phyloP scores from a whole-genome alignment of 805 yeast genomes.

The Candida krabiensis region DNA sequence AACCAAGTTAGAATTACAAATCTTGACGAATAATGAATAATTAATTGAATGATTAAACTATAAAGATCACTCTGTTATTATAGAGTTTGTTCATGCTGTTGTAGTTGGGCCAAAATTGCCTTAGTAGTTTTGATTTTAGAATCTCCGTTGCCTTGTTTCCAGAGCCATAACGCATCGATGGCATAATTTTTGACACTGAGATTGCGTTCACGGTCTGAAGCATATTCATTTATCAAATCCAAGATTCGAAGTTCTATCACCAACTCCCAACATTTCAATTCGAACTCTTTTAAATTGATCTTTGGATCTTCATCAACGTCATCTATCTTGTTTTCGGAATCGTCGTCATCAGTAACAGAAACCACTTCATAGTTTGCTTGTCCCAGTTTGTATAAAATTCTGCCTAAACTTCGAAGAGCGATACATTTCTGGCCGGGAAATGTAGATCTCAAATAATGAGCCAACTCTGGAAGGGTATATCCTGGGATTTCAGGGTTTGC shows the following conservation, averaged over 20 bases:
- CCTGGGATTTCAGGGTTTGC: constrained; percentile 90
- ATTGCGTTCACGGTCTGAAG: constrained; percentile 61
- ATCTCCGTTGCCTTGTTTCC: constrained; percentile 60
- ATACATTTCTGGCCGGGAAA: constrained; percentile 84
- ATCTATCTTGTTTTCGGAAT: constrained; percentile 12
- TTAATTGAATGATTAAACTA: background rate
- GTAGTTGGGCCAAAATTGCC: constrained; percentile 2
- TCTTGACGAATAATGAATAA: constrained; percentile 15
- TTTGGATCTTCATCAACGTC: constrained; percentile 36
- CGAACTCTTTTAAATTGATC: constrained; percentile 43
- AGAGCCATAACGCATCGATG: constrained; percentile 86
- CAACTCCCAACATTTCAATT: constrained; percentile 66
- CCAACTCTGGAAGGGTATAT: constrained; percentile 80
- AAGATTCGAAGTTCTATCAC: constrained; percentile 61
- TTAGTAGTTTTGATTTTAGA: constrained; percentile 22
- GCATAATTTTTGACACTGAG: constrained; percentile 81
- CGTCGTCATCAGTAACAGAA: constrained; percentile 29
- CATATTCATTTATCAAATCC: constrained; percentile 64
- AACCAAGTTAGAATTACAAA: constrained; percentile 29
- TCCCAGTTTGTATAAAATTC: constrained; percentile 81
- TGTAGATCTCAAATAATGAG: constrained; percentile 74
- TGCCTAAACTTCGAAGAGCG: constrained; percentile 83
- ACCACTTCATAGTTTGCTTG: constrained; percentile 46
- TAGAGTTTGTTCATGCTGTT: constrained; percentile 3
- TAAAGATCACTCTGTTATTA: background rate